A percentile compares a stretch with the other conserved stretches of the same genome.
Evolutionary conservation across 176 grass and related monocot species (phyloP).

Genomic region (Oryza brachyantha): DNA sequence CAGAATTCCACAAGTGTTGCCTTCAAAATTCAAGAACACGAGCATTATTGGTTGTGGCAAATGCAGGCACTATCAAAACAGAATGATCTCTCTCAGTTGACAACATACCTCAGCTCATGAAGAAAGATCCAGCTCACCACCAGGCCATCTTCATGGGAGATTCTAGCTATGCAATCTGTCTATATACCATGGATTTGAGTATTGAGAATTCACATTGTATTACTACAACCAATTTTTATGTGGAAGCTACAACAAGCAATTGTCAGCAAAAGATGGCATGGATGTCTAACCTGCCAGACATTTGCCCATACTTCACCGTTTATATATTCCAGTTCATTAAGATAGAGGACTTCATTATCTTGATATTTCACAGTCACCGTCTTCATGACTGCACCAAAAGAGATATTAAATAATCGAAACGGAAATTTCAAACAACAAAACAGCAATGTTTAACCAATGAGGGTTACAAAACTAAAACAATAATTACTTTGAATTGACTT

Average conservation of each 20-base stretch:
- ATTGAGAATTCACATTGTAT: slow-evolving; percentile 23
- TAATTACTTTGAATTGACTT: slow-evolving; percentile 50
- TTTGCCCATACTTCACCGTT: slow-evolving; percentile 98
- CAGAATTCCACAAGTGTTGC: slow-evolving; percentile 49
- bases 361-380: slow-evolving; percentile 75
- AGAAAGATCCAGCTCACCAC: slow-evolving; percentile 85
- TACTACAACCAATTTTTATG: neutral
- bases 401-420: slow-evolving; percentile 11
- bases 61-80: neutral
- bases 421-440: neutral
- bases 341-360: slow-evolving; percentile 55
- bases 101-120: slow-evolving; percentile 67
- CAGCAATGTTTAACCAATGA: neutral
- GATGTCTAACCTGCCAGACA: slow-evolving; percentile 80
- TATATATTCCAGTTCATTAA: slow-evolving; percentile 97
- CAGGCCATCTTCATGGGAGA: slow-evolving; percentile 68
- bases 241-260: neutral
- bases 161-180: slow-evolving; percentile 99
- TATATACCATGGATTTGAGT: slow-evolving; percentile 45
- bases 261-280: neutral
- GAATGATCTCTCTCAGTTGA: neutral
- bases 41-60: neutral
- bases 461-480: slow-evolving; percentile 18
- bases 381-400: slow-evolving; percentile 59
- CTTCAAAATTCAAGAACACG: slow-evolving; percentile 37